These are phyloP conservation scores for Epichloe brachyelytri DNA, from an alignment of 2,329 filamentous ascomycete species.

Conservation along the genomic window DNA sequence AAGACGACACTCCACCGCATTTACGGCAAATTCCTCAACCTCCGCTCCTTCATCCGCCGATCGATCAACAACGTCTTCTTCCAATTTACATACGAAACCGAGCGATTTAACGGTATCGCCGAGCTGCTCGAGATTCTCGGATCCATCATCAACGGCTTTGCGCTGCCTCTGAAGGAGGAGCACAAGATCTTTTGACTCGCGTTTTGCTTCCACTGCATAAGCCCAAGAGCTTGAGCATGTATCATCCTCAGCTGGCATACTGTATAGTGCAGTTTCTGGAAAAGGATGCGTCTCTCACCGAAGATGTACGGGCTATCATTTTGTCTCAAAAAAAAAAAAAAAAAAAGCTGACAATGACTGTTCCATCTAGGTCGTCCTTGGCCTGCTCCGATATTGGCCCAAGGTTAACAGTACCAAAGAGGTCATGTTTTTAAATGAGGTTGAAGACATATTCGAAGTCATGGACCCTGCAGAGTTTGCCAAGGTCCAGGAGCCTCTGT, in stretches of 20 bases:
- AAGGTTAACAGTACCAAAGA: conserved; percentile 99
- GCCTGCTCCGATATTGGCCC: conserved; percentile 91
- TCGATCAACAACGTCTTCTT: conserved; percentile 99
- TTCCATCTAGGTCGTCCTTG: conserved; percentile 66
- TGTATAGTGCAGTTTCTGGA: conserved; percentile 98
- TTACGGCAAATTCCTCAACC: conserved; percentile 96
- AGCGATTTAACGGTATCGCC: conserved; percentile 95
- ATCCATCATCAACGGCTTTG: conserved; percentile 98
- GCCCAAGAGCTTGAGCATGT: conserved; percentile 99
- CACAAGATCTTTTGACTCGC: conserved; percentile 95
- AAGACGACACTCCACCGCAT: conserved; percentile 97
- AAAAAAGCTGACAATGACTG: background rate
- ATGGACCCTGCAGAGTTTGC: conserved; percentile 99
- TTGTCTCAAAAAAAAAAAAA: too few species aligned
- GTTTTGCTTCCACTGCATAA: conserved; percentile 93
- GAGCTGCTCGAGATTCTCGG: conserved; percentile 93
- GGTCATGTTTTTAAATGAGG: conserved; percentile 98
- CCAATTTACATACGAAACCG: conserved; percentile 97
- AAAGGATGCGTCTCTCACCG: conserved; percentile 91
- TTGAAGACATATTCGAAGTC: conserved; percentile 98
- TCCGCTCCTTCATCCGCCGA: conserved; percentile 90
- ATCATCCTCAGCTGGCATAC: conserved; percentile 94
- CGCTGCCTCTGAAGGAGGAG: conserved; percentile 90
- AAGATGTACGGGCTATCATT: conserved; percentile 51
- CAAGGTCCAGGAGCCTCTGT: conserved; percentile 94